Evolutionary conservation across 371 early-diverging fungal species (phyloP), one percentile per base, ranked within the genome.

Genomic region (Mortierella sp.): DNA sequence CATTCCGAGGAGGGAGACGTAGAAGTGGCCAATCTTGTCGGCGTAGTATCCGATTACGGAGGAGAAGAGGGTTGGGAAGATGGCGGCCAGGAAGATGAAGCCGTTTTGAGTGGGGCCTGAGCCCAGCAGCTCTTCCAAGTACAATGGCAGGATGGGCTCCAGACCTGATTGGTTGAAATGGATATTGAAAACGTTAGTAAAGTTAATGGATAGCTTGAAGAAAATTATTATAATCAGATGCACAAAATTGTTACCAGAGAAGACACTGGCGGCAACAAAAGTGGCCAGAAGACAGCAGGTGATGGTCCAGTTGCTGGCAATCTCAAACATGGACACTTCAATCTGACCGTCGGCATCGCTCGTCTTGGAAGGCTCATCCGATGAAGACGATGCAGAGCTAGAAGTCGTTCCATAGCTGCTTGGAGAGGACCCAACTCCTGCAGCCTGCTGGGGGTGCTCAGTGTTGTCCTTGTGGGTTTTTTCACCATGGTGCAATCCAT

Each of bases 141-240:
- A 88, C 59, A 94, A 83, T 1, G 94, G 93, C 14, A 94, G 83
- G 34, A 91, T 91, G 24, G 94, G 94, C 71, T 94, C 94, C 75
- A 94, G 84, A 6, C 93, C 89, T 84, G 76, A 40, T 40, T 40
- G 6, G 43, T 40, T 6, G 43, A 40, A 40, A 40, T 40, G 43
- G 43, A 4, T 40, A 6, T 40, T 40, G 2, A 40, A 40, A 40
- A 40, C 43, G 6, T 40, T 40, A 40, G 43, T 40, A 40, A 40
- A 40, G 43, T 2, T 6, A 40, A 40, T 4, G 6, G 6, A 40
- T 6, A 40, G 4, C 43, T 40, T 40, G n/a, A 40, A 2, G 43
- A 40, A 40, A 6, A 6, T 40, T 6, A 40, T 40, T 40, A 4
- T 6, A 40, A 40, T 40, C 64, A 26, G 21, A 37, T 6, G n/a